Evolutionary conservation across 2,329 filamentous ascomycete genomes (phyloP).

Genomic region (Fusarium tanahbumbuense): DNA sequence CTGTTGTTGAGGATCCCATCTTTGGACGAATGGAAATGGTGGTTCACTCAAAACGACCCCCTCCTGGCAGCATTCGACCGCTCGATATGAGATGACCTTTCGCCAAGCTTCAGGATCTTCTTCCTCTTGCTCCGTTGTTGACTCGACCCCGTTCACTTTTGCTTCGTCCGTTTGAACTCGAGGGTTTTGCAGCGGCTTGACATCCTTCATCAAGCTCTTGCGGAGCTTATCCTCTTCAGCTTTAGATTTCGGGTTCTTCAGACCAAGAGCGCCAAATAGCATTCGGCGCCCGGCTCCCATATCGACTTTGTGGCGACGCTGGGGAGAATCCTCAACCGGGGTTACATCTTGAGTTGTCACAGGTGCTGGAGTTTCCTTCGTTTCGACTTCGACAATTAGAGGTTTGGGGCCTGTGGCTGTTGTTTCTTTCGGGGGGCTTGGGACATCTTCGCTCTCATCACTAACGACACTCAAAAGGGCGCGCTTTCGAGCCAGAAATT

Average conservation of each 20-base stretch:
- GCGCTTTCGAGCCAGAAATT: conserved; percentile 55
- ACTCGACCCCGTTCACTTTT: conserved; percentile 15
- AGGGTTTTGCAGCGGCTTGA: conserved; percentile 55
- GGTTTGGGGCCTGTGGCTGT: not conserved
- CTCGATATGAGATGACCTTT: conserved; percentile 77
- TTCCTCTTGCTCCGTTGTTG: conserved; percentile 38
- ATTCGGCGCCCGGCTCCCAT: conserved; percentile 74
- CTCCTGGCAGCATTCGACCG: conserved; percentile 86
- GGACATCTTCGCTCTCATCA: conserved; percentile 24
- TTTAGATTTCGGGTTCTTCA: conserved; percentile 75
- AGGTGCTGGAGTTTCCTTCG: not conserved
- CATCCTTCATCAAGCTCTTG: conserved; percentile 67
- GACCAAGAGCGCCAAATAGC: conserved; percentile 77
- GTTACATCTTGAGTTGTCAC: conserved; percentile 8
- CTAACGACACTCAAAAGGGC: conserved; percentile 52
- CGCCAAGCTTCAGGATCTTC: conserved; percentile 75
- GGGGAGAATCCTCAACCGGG: conserved; percentile 13
- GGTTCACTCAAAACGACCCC: conserved; percentile 76
- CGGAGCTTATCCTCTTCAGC: conserved; percentile 74
- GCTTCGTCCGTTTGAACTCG: conserved; percentile 46
- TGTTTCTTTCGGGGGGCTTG: conserved; percentile 3
- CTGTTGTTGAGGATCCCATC: conserved; percentile 84
- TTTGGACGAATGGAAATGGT: conserved; percentile 89
- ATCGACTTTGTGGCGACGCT: conserved; percentile 49
- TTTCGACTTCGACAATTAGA: conserved; percentile 9